phyloP scores from a whole-genome alignment of 768 basidiomycete genomes.

The Pholiota molesta region DNA sequence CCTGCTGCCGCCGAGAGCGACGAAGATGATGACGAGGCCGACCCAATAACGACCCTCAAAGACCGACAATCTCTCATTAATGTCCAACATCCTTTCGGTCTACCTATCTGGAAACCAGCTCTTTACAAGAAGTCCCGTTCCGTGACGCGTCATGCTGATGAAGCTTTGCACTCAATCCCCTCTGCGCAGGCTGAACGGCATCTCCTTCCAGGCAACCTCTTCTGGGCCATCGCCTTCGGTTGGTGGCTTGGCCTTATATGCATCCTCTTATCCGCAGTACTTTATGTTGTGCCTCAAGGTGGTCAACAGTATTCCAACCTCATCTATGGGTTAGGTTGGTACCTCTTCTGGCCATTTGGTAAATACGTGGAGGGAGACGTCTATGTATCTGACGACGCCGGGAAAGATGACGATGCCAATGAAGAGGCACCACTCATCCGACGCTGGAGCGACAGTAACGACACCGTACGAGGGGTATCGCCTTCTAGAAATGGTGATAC shows the following conservation, averaged over 20 bases:
- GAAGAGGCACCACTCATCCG: constrained; percentile 33
- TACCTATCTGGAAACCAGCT: constrained; percentile 99
- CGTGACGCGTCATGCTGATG: constrained; percentile 94
- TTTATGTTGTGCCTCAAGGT: constrained; percentile 78
- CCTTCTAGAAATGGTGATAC: constrained; percentile 25
- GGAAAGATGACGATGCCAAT: constrained; percentile 43
- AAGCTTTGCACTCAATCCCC: constrained; percentile 89
- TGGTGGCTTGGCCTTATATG: constrained; percentile 89
- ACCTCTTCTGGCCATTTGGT: constrained; percentile 97
- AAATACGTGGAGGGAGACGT: constrained; percentile 91
- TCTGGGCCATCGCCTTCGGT: constrained; percentile 89
- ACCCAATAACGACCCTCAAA: constrained; percentile 84
- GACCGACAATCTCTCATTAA: constrained; percentile 98
- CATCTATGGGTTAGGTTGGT: constrained; percentile 93
- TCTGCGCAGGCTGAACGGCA: constrained; percentile 94
- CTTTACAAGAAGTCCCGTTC: constrained; percentile 97
- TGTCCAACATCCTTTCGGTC: constrained; percentile 97
- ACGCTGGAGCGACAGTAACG: constrained; percentile 36
- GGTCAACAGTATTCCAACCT: constrained; percentile 85
- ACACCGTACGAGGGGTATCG: constrained; percentile 40
- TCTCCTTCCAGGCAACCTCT: constrained; percentile 90
- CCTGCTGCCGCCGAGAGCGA: constrained; percentile 35
- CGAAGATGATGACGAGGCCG: constrained; percentile 60
- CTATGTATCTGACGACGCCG: constrained; percentile 35
- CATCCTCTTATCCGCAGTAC: constrained; percentile 63